Evolutionary conservation across 768 basidiomycete species (phyloP).

Genomic region (Cystobasidium onofrii): DNA sequence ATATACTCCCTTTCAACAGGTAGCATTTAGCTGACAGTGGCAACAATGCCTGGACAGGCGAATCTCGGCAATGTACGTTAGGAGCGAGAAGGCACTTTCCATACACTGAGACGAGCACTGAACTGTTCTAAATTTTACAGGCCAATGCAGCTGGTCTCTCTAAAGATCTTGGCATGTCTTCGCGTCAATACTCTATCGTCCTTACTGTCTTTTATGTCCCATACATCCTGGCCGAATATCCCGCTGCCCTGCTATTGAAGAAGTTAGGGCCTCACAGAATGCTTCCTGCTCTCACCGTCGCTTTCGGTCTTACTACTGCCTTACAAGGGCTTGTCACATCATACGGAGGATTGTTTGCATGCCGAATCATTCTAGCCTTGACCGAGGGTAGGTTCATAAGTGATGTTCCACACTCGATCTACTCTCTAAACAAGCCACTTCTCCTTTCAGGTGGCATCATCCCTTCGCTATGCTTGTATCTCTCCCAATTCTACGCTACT

Average conservation of each 20-base stretch:
- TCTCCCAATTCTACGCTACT: slow-evolving; percentile 1
- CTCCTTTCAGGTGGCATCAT: slow-evolving; percentile 5
- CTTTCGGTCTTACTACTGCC: slow-evolving; percentile 10
- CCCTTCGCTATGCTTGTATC: background rate
- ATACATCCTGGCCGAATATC: slow-evolving; percentile 18
- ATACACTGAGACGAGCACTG: background rate
- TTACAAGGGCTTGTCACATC: slow-evolving; percentile 12
- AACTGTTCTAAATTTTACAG: background rate
- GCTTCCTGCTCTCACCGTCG: slow-evolving; percentile 8
- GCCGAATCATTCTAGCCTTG: background rate
- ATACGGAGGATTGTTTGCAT: slow-evolving; percentile 8
- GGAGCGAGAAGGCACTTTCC: background rate
- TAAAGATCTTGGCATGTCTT: background rate
- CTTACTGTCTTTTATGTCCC: slow-evolving; percentile 14
- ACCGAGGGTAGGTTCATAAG: background rate
- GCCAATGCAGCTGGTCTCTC: slow-evolving; percentile 6
- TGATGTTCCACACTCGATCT: too few relatives aligned
- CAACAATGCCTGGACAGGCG: background rate
- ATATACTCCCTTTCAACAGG: background rate
- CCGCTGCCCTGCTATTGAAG: background rate
- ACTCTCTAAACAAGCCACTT: background rate
- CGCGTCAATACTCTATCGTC: background rate
- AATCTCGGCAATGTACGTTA: slow-evolving; percentile 12
- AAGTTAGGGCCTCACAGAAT: slow-evolving; percentile 15
- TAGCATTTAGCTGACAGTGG: background rate